These are phyloP conservation scores for Miscanthus lutarioriparius DNA, from an alignment of 176 grass and related monocot species.

Conservation along the genomic window DNA sequence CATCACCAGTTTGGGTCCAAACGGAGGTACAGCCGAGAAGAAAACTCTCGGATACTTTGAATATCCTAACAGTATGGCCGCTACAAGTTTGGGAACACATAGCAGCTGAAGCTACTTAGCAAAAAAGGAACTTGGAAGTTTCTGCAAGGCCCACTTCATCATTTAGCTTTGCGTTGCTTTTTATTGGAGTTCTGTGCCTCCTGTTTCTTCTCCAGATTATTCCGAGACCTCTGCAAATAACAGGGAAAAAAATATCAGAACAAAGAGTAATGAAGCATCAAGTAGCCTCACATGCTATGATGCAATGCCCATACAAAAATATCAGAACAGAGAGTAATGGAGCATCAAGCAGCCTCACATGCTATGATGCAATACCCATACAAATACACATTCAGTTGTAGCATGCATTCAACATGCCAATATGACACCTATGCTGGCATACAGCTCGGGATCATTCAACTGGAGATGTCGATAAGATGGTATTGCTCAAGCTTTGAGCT, in stretches of 20 bases:
- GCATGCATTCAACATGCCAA: conserved; percentile 10
- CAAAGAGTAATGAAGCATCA: not conserved
- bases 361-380: not conserved
- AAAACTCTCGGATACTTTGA: not conserved
- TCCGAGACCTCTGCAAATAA: conserved; percentile 50
- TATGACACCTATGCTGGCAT: conserved; percentile 22
- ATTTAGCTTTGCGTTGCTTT: conserved; percentile 52
- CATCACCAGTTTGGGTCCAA: not conserved
- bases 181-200: conserved; percentile 30
- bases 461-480: not conserved
- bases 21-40: not conserved
- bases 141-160: not conserved
- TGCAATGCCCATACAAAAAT: not conserved
- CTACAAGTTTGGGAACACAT: not conserved
- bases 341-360: not conserved
- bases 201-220: conserved; percentile 39
- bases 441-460: conserved; percentile 10
- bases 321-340: not conserved
- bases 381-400: not conserved
- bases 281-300: not conserved
- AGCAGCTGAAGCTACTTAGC: not conserved
- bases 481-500: conserved; percentile 9
- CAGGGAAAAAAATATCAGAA: not conserved
- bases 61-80: not conserved
- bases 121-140: not conserved